Conservation (phyloP, 768 basidiomycete species). For the Termitomyces sp. region DNA sequence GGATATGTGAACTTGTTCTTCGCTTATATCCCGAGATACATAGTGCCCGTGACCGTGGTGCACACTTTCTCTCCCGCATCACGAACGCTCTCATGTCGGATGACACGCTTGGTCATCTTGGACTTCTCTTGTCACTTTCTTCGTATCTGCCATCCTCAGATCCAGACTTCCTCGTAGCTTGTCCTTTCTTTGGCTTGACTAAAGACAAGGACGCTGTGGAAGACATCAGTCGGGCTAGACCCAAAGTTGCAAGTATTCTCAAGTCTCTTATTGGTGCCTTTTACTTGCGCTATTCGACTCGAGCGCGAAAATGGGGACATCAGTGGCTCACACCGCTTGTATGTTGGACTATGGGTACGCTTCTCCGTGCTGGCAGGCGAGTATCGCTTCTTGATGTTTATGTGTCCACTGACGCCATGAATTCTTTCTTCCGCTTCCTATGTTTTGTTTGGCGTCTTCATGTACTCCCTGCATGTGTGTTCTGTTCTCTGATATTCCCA, state of each 20-base stretch:
- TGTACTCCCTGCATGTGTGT: neutral
- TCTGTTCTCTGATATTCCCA: neutral
- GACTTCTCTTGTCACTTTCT: conserved; percentile 14
- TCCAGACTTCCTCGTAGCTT: conserved; percentile 3
- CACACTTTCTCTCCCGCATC: conserved; percentile 17
- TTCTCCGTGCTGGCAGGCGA: conserved; percentile 1
- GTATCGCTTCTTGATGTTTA: neutral
- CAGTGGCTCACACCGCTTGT: conserved; percentile 3
- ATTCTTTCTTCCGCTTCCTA: neutral
- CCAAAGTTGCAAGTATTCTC: conserved; percentile 1
- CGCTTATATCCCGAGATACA: conserved; percentile 17
- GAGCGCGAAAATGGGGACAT: conserved; percentile 7
- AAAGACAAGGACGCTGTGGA: neutral
- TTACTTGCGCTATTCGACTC: conserved; percentile 3
- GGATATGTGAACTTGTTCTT: conserved; percentile 21
- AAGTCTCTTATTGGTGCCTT: conserved; percentile 4
- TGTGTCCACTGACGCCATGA: neutral
- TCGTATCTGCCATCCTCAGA: conserved; percentile 15
- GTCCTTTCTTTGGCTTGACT: neutral
- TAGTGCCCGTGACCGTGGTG: conserved; percentile 13
- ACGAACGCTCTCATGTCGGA: conserved; percentile 13
- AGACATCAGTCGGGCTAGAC: neutral
- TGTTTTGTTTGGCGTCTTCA: neutral
- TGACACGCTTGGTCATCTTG: conserved; percentile 17
- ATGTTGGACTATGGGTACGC: conserved; percentile 1